A percentile compares a stretch with the other conserved stretches of the same genome.
Evolutionary conservation across 768 basidiomycete species (phyloP).

Genomic region (Kwoniella dejecticola): DNA sequence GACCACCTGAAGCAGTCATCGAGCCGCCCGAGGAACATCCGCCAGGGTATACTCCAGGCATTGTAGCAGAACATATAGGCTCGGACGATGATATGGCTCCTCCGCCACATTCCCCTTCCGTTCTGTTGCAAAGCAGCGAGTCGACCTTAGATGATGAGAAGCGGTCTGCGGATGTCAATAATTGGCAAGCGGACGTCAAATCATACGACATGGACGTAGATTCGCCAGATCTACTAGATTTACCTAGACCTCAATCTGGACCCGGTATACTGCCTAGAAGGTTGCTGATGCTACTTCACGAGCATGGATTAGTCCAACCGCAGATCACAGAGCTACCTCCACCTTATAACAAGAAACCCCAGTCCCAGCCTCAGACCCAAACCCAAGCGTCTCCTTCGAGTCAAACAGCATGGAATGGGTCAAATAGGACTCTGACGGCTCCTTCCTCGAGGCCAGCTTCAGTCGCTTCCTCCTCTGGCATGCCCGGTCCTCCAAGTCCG

Average conservation of each 20-base stretch:
- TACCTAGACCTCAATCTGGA: conserved; percentile 38
- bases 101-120: conserved; percentile 3
- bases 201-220: conserved; percentile 23
- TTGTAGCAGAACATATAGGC: conserved; percentile 37
- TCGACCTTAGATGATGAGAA: conserved; percentile 1
- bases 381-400: too few relatives aligned
- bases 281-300: conserved; percentile 32
- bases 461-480: conserved; percentile 2
- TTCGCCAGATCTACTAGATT: background rate
- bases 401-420: conserved; percentile 5
- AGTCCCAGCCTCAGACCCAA: too few relatives aligned
- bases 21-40: conserved; percentile 44
- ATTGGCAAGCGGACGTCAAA: conserved; percentile 26
- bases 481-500: conserved; percentile 13
- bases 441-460: conserved; percentile 1
- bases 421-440: conserved; percentile 1
- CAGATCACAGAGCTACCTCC: conserved; percentile 30
- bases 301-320: conserved; percentile 43
- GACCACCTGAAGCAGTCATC: conserved; percentile 45
- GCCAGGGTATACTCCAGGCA: conserved; percentile 39
- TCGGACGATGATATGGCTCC: conserved; percentile 28
- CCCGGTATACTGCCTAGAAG: conserved; percentile 39
- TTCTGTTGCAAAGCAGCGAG: background rate
- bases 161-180: conserved; percentile 6
- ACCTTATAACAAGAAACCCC: conserved; percentile 24